Evolutionary conservation across 495 filamentous ascomycete genomes (phyloP).

Genomic region (Talaromyces wortmannii): DNA sequence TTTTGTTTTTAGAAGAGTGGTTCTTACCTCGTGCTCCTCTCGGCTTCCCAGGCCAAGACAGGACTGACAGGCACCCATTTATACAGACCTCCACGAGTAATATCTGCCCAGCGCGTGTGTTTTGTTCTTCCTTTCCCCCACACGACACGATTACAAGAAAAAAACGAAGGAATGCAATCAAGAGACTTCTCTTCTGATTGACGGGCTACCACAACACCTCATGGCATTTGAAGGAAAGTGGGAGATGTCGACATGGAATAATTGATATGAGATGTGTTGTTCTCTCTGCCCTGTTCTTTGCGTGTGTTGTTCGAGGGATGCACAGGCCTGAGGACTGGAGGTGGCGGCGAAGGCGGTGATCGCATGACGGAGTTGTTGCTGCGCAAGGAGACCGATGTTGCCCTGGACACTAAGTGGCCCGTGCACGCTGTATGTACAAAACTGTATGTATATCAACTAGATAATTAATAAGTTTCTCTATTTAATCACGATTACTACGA

Average conservation of each 20-base stretch:
- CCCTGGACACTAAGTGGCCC: neutral
- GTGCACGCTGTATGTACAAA: neutral
- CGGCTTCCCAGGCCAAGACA: slow-evolving; percentile 42
- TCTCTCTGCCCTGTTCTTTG: too few relatives aligned
- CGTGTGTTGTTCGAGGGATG: too few relatives aligned
- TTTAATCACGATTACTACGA: too few relatives aligned
- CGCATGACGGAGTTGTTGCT: too few relatives aligned
- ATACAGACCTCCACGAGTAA: slow-evolving; percentile 1
- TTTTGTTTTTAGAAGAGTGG: neutral
- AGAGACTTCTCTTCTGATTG: too few relatives aligned
- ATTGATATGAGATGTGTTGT: too few relatives aligned
- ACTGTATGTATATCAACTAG: neutral
- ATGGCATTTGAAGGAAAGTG: too few relatives aligned
- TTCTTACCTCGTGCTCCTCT: slow-evolving; percentile 37
- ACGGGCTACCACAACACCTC: too few relatives aligned
- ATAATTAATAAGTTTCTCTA: too few relatives aligned
- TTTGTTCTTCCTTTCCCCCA: neutral
- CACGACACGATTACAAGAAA: too few relatives aligned
- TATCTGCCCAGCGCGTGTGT: neutral
- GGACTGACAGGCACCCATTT: slow-evolving; percentile 46
- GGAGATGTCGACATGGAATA: too few relatives aligned
- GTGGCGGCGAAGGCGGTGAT: neutral
- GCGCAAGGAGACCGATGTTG: neutral
- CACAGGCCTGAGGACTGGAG: neutral
- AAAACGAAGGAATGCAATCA: too few relatives aligned